Percentiles rank a stretch among this genome's conserved stretches.
phyloP scores from a whole-genome alignment of 2,329 filamentous ascomycete genomes.

The Purpureocillium lavendulum region DNA sequence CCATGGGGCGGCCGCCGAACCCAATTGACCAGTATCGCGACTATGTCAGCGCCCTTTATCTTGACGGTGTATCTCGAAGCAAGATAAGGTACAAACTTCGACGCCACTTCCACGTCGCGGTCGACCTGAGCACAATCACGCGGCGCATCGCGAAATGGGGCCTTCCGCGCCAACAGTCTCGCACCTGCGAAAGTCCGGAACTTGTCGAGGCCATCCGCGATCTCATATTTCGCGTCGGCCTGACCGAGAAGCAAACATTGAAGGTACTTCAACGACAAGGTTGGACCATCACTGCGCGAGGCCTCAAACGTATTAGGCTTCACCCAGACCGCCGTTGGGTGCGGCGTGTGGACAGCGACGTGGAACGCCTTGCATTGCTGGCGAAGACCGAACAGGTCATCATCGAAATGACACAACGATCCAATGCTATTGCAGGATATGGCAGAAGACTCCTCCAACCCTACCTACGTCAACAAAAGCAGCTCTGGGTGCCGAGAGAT shows the following conservation, averaged over 20 bases:
- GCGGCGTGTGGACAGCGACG: constrained; percentile 1
- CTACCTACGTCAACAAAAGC: neutral
- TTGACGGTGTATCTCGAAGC: constrained; percentile 2
- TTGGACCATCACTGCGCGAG: neutral
- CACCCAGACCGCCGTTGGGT: neutral
- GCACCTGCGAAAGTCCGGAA: constrained; percentile 4
- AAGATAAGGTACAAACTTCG: constrained; percentile 5
- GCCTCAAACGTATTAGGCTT: neutral
- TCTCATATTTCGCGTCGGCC: constrained; percentile 1
- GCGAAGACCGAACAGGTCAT: constrained; percentile 6
- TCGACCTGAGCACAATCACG: too few relatives aligned
- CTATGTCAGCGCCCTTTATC: neutral
- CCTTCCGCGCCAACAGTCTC: constrained; percentile 3
- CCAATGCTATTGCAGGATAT: constrained; percentile 1
- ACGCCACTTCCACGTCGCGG: constrained; percentile 1
- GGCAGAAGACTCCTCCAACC: too few relatives aligned
- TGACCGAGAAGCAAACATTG: neutral
- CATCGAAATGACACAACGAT: constrained; percentile 4
- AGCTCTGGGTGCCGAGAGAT: neutral
- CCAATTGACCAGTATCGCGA: constrained; percentile 5
- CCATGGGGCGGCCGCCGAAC: constrained; percentile 3
- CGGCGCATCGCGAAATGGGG: neutral
- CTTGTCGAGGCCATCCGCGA: constrained; percentile 5
- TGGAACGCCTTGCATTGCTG: constrained; percentile 3
- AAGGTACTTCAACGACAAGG: neutral